Conservation (phyloP, 176 grass and related monocot species). For the Coix lacrymajobi region DNA sequence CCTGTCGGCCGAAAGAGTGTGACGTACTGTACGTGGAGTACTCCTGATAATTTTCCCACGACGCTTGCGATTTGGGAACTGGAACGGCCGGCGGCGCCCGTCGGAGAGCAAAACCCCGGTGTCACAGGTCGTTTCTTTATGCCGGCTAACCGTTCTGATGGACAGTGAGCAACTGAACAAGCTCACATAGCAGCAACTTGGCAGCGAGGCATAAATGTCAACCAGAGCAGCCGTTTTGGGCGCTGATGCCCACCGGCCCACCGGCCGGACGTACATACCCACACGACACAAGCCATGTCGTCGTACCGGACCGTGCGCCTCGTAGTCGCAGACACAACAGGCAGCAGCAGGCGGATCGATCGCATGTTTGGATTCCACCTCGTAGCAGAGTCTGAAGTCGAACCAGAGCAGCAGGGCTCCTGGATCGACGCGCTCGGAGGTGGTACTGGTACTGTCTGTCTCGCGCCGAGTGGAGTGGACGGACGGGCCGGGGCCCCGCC, state of each 20-base stretch:
- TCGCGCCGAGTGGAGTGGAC: background rate
- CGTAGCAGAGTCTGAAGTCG: no score
- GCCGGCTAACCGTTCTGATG: background rate
- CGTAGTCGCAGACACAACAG: background rate
- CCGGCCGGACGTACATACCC: background rate
- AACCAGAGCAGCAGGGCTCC: background rate
- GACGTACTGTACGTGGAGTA: background rate
- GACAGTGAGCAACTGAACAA: background rate
- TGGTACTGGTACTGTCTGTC: background rate
- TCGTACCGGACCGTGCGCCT: background rate
- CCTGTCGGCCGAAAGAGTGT: slow-evolving; percentile 9
- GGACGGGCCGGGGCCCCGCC: background rate
- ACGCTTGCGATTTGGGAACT: background rate
- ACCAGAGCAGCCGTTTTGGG: background rate
- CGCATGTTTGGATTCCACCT: no score
- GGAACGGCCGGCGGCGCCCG: background rate
- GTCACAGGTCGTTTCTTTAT: background rate
- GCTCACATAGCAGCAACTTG: background rate
- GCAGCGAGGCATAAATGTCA: background rate
- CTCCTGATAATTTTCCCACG: background rate
- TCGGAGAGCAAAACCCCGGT: background rate
- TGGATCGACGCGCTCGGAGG: background rate
- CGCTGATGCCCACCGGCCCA: background rate
- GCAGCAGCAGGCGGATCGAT: background rate
- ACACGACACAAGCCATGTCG: background rate